Conservation (phyloP, 805 yeast genomes). For the Saturnispora serradocipensis region DNA sequence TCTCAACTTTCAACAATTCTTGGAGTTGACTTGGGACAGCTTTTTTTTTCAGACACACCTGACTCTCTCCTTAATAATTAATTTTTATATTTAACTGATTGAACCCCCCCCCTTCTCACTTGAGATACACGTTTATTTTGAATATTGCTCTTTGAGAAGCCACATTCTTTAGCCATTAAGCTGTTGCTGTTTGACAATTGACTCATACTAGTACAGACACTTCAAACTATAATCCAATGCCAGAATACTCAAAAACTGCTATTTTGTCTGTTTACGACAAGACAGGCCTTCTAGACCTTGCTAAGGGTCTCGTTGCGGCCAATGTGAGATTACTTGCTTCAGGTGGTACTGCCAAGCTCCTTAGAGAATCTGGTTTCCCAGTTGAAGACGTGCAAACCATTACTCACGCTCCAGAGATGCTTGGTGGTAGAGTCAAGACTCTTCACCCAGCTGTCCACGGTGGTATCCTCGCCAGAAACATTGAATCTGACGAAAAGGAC, state of each 20-base stretch:
- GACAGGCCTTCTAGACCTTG: slow-evolving; percentile 91
- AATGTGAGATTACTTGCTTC: slow-evolving; percentile 90
- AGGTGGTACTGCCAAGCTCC: slow-evolving; percentile 92
- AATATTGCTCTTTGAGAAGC: background rate
- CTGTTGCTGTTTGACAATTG: background rate
- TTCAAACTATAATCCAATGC: slow-evolving; percentile 5
- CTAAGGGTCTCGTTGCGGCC: slow-evolving; percentile 85
- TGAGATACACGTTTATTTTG: background rate
- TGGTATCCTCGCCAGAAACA: slow-evolving; percentile 89
- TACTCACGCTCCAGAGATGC: slow-evolving; percentile 98
- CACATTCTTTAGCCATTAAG: background rate
- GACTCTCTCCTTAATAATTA: slow-evolving; percentile 3
- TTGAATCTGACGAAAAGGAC: slow-evolving; percentile 85
- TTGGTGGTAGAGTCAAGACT: slow-evolving; percentile 97
- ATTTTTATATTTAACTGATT: background rate
- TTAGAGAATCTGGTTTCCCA: slow-evolving; percentile 96
- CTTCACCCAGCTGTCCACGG: slow-evolving; percentile 99
- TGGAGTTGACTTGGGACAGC: background rate
- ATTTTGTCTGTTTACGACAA: slow-evolving; percentile 95
- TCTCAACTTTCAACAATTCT: background rate
- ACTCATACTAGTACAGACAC: background rate
- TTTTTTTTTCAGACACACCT: slow-evolving; percentile 1
- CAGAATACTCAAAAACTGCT: slow-evolving; percentile 63
- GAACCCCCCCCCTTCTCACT: background rate
- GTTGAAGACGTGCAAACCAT: slow-evolving; percentile 92